A percentile compares a stretch with the other conserved stretches of the same genome.
Evolutionary conservation across 306 rosid genomes (phyloP).

Genomic region (Cajanus cajan): DNA sequence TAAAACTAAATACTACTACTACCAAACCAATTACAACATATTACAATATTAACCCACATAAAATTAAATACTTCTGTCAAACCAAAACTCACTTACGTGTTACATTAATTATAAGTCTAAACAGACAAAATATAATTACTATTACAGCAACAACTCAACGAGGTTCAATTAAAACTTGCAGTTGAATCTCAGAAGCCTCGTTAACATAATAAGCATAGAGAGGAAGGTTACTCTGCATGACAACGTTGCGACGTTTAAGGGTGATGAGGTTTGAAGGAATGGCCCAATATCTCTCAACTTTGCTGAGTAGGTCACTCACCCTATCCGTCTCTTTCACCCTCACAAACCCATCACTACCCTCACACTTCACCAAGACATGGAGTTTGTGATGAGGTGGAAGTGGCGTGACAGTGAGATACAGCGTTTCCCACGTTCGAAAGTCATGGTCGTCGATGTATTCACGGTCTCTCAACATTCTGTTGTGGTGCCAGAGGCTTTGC

Average conservation of each 20-base stretch:
- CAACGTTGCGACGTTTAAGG: background rate
- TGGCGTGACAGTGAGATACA: conserved; percentile 26
- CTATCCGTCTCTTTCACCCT: conserved; percentile 36
- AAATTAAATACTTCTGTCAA: too few species aligned
- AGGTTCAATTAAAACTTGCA: conserved; percentile 1
- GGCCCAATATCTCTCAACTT: conserved; percentile 36
- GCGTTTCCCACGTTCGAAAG: background rate
- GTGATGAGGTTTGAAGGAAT: background rate
- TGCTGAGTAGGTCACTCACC: conserved; percentile 19
- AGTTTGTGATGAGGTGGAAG: conserved; percentile 2
- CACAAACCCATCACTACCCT: background rate
- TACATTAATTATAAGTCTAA: too few species aligned
- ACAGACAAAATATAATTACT: too few species aligned
- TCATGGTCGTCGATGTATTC: background rate
- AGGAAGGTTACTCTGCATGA: conserved; percentile 20
- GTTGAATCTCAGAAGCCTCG: conserved; percentile 23
- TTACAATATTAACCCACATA: too few species aligned
- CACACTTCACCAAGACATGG: conserved; percentile 13
- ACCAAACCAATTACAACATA: too few species aligned
- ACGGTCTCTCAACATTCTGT: background rate
- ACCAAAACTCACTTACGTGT: too few species aligned
- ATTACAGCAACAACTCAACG: conserved; percentile 21
- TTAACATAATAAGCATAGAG: conserved; percentile 38
- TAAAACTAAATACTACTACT: background rate
- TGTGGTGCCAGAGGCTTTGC: conserved; percentile 33